Evolutionary conservation across 257 asterid genomes (phyloP).

Genomic region (Solanum megistacrolobum): DNA sequence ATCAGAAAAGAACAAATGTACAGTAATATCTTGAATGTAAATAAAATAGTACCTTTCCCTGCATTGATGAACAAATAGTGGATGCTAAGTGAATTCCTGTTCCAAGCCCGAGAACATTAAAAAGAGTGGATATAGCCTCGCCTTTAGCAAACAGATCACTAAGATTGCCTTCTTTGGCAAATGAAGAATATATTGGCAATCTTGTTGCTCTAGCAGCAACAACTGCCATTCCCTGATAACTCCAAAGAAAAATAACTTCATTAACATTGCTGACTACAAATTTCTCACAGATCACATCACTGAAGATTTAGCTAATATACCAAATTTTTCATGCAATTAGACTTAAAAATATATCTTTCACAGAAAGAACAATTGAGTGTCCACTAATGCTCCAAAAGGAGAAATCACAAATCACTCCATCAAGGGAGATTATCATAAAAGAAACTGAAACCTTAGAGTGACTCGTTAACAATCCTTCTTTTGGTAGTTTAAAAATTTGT

Average conservation of each 20-base stretch:
- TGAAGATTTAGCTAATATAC: not conserved
- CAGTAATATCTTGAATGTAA: not conserved
- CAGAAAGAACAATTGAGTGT: not conserved
- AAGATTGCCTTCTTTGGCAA: conserved; percentile 98
- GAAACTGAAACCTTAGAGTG: not conserved
- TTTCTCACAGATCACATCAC: not conserved
- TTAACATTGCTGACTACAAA: not conserved
- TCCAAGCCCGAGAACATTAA: conserved; percentile 83
- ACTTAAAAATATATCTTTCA: not conserved
- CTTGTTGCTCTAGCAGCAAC: conserved; percentile 99
- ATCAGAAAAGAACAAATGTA: not conserved
- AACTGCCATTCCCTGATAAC: conserved; percentile 87
- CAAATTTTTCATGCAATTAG: not conserved
- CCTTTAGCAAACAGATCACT: conserved; percentile 98
- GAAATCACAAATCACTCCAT: not conserved
- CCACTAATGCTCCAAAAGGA: not conserved
- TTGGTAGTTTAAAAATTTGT: not conserved
- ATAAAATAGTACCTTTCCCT: conserved; percentile 69
- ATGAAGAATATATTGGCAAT: conserved; percentile 88
- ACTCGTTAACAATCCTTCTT: not conserved
- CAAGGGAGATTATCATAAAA: not conserved
- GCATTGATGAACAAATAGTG: conserved; percentile 70
- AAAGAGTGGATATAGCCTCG: conserved; percentile 91
- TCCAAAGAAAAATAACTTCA: conserved; percentile 12
- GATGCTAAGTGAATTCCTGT: conserved; percentile 93